Percentiles rank a stretch among this genome's conserved stretches.
phyloP scores from a whole-genome alignment of 2,329 filamentous ascomycete genomes.

The Diaporthe amygdali region DNA sequence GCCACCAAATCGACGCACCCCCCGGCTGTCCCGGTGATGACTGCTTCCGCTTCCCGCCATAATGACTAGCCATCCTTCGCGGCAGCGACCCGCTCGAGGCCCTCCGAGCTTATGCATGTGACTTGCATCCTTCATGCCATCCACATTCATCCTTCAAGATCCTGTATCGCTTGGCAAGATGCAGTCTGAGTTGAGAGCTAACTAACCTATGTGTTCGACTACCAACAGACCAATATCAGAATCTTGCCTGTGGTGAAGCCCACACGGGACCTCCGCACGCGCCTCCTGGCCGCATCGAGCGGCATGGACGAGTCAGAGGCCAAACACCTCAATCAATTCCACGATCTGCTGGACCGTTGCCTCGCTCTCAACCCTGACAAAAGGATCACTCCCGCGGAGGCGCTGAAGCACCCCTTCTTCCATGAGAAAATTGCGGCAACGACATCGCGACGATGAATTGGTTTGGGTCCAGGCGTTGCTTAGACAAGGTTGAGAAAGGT shows the following conservation, averaged over 20 bases:
- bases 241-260: slow-evolving; percentile 76
- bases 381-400: slow-evolving; percentile 84
- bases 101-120: slow-evolving; percentile 13
- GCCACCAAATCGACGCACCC: slow-evolving; percentile 2
- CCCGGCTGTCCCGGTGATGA: slow-evolving; percentile 9
- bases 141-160: slow-evolving; percentile 4
- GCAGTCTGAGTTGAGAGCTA: slow-evolving; percentile 18
- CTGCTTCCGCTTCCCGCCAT: not conserved
- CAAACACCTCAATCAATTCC: slow-evolving; percentile 81
- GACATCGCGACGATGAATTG: slow-evolving; percentile 15
- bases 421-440: slow-evolving; percentile 43
- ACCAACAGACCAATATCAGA: slow-evolving; percentile 65
- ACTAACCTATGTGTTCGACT: slow-evolving; percentile 23
- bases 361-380: slow-evolving; percentile 91
- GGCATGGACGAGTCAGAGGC: slow-evolving; percentile 76
- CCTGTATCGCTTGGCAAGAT: slow-evolving; percentile 7
- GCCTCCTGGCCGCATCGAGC: slow-evolving; percentile 75
- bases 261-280: slow-evolving; percentile 79
- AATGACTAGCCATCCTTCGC: slow-evolving; percentile 13
- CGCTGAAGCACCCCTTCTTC: slow-evolving; percentile 89
- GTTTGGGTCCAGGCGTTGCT: not conserved
- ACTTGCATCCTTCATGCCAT: slow-evolving; percentile 17
- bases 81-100: slow-evolving; percentile 18
- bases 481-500: not conserved
- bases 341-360: slow-evolving; percentile 88